Conservation (phyloP, 345 rosid species). For the Boechera retrofracta region DNA sequence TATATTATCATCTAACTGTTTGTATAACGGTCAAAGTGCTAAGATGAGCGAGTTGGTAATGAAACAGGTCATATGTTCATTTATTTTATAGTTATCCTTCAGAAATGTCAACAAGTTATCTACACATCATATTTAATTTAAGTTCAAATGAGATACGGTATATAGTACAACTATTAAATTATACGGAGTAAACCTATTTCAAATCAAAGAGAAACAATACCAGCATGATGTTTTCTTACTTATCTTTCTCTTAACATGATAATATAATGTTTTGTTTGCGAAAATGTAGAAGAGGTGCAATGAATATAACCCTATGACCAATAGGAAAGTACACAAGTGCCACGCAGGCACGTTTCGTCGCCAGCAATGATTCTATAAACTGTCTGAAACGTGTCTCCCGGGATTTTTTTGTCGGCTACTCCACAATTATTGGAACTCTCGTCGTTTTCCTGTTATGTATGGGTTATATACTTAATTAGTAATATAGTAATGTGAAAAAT, state of each 20-base stretch:
- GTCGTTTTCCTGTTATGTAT: slow-evolving; percentile 26
- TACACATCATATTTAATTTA: slow-evolving; percentile 11
- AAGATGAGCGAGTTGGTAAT: slow-evolving; percentile 16
- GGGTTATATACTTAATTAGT: too few relatives aligned
- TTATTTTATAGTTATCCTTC: slow-evolving; percentile 32
- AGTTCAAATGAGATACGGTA: slow-evolving; percentile 23
- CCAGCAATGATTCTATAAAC: slow-evolving; percentile 30
- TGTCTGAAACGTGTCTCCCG: slow-evolving; percentile 45
- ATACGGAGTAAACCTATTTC: neutral
- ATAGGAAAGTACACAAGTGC: slow-evolving; percentile 38
- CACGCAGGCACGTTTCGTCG: slow-evolving; percentile 43
- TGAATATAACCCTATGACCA: slow-evolving; percentile 40
- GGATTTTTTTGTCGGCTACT: slow-evolving; percentile 47
- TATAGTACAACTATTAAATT: slow-evolving; percentile 1
- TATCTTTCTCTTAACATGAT: neutral
- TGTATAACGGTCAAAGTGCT: slow-evolving; percentile 33
- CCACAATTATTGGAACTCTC: slow-evolving; percentile 43
- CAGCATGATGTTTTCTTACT: neutral
- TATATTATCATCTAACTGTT: slow-evolving; percentile 10
- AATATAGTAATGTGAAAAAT: neutral
- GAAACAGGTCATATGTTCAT: slow-evolving; percentile 37
- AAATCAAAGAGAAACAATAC: slow-evolving; percentile 17
- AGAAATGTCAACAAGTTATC: slow-evolving; percentile 38
- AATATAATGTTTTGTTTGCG: neutral
- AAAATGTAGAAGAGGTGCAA: slow-evolving; percentile 26